A percentile compares a stretch with the other conserved stretches of the same genome.
Evolutionary conservation across 805 yeast genomes (phyloP).

Genomic region (Cyberlindnera samutprakarnensis): DNA sequence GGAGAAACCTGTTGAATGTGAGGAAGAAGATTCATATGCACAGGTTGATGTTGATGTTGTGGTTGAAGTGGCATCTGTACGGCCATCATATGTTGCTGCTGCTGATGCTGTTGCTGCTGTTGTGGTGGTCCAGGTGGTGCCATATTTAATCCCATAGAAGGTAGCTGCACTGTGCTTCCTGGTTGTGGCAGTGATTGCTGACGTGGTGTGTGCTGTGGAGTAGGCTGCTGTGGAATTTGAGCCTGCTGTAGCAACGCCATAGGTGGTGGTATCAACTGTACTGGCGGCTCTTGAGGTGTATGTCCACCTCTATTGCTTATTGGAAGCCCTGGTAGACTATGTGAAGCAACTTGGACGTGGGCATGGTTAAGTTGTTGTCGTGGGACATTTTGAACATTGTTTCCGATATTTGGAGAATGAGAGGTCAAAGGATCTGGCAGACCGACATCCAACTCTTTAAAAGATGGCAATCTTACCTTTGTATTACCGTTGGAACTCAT

Average conservation of each 20-base stretch:
- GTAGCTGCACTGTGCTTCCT: no score
- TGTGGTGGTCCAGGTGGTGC: not conserved
- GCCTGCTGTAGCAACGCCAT: not conserved
- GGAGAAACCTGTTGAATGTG: constrained; percentile 5
- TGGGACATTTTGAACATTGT: no score
- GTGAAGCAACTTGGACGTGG: no score
- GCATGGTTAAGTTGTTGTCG: no score
- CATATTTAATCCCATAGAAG: not conserved
- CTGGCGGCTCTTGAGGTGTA: no score
- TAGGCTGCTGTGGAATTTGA: not conserved
- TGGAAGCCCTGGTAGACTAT: not conserved
- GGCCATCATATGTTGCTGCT: not conserved
- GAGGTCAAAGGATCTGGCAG: constrained; percentile 3
- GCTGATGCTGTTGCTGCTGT: not conserved
- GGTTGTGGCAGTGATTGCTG: not conserved
- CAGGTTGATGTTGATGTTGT: constrained; percentile 3
- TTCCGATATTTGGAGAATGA: no score
- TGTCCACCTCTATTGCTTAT: no score
- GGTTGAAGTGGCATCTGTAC: not conserved
- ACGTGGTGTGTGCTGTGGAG: not conserved
- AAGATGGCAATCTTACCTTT: constrained; percentile 15
- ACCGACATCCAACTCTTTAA: constrained; percentile 14
- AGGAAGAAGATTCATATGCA: no score
- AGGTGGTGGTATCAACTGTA: not conserved
- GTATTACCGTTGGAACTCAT: no score